Evolutionary conservation across 140 eudicot genomes (phyloP).

Genomic region (Stevia rebaudiana): DNA sequence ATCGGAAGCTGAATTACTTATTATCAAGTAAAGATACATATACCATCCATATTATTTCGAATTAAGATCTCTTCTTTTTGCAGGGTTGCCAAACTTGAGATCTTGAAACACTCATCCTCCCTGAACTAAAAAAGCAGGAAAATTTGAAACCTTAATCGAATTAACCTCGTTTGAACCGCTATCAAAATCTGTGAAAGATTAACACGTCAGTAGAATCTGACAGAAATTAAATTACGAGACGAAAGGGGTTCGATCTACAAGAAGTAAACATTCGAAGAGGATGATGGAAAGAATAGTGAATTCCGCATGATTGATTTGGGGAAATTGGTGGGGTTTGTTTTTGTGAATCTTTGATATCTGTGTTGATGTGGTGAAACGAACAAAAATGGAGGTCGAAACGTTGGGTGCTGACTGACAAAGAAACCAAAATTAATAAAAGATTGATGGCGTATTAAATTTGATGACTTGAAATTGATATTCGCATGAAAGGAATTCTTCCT

Average conservation of each 20-base stretch:
- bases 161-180: background rate
- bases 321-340: background rate
- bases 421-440: too few relatives aligned
- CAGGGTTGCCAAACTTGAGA: conserved; percentile 95
- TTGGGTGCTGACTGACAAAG: background rate
- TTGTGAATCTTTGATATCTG: background rate
- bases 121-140: background rate
- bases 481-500: too few relatives aligned
- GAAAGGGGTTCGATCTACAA: background rate
- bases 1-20: background rate
- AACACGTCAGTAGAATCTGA: background rate
- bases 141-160: conserved; percentile 11
- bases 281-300: background rate
- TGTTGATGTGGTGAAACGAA: background rate
- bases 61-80: conserved; percentile 63
- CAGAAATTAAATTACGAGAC: background rate
- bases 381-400: background rate
- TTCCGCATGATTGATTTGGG: background rate
- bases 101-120: conserved; percentile 68
- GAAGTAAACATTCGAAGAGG: conserved; percentile 1
- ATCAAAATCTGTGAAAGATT: background rate
- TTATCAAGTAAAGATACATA: conserved; percentile 23
- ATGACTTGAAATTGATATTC: too few relatives aligned
- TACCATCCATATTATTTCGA: conserved; percentile 31
- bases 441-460: background rate